Evolutionary conservation across 352 stramenopile species (phyloP).

Genomic region (Pythium rishiriense): DNA sequence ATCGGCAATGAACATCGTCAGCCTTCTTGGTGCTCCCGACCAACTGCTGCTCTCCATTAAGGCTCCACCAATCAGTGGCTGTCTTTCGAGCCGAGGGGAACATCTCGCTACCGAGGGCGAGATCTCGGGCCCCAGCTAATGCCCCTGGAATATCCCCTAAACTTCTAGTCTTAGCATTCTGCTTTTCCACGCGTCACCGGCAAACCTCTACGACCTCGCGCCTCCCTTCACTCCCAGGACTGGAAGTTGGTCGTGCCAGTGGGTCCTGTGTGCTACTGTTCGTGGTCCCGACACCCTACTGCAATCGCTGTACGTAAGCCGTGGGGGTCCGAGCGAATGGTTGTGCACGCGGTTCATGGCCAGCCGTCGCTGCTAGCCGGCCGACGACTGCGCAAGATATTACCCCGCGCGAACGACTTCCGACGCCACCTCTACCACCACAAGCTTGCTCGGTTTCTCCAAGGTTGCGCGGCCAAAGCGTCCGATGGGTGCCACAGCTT

Average conservation of each 20-base stretch:
- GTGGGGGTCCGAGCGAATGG: background rate
- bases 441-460: too few relatives aligned
- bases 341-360: background rate
- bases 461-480: too few relatives aligned
- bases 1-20: background rate
- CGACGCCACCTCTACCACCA: too few relatives aligned
- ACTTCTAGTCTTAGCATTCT: background rate
- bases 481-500: too few relatives aligned
- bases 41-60: background rate
- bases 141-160: background rate
- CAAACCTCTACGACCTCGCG: background rate
- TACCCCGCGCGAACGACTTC: background rate
- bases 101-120: background rate
- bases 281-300: too few relatives aligned
- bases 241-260: background rate
- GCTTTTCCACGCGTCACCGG: background rate
- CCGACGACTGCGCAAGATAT: too few relatives aligned
- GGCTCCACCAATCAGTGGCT: background rate
- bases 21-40: background rate
- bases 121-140: background rate
- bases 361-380: too few relatives aligned
- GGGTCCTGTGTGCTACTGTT: too few relatives aligned
- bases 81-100: background rate
- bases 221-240: background rate
- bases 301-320: too few relatives aligned